Evolutionary conservation across 2,329 filamentous ascomycete species (phyloP).

Genomic region (Parastagonospora nodorum): DNA sequence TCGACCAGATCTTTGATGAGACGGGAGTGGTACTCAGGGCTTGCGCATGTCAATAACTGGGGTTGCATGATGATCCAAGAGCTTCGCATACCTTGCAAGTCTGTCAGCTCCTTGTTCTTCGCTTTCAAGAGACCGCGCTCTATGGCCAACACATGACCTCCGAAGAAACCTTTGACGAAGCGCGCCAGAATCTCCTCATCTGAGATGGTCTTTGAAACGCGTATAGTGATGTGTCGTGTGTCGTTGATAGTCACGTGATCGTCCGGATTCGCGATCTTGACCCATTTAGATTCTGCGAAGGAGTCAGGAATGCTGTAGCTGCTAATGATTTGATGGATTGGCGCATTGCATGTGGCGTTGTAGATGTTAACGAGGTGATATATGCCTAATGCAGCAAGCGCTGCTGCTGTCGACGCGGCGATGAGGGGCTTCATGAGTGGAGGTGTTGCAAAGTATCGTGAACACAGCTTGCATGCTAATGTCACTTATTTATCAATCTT

Average conservation of each 20-base stretch:
- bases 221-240: conserved; percentile 4
- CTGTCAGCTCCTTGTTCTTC: conserved; percentile 1
- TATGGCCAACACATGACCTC: conserved; percentile 13
- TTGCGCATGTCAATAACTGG: not conserved
- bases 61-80: not conserved
- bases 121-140: conserved; percentile 7
- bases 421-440: not conserved
- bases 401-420: not conserved
- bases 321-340: conserved; percentile 1
- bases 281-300: conserved; percentile 3
- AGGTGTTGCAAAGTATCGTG: not conserved
- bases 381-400: not conserved
- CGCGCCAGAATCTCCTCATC: conserved; percentile 14
- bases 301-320: not conserved
- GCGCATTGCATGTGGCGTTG: not conserved
- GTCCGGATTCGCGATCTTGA: conserved; percentile 10
- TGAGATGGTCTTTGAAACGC: not conserved
- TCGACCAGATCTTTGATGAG: conserved; percentile 3
- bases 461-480: too few relatives aligned
- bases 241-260: conserved; percentile 1
- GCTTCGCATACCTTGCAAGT: conserved; percentile 2
- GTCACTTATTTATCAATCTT: too few relatives aligned
- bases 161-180: conserved; percentile 22
- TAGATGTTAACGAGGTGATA: not conserved
- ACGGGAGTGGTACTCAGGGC: conserved; percentile 2